A percentile compares a stretch with the other conserved stretches of the same genome.
Conservation (phyloP, 768 basidiomycete species). For the Tephrocybe sp. region DNA sequence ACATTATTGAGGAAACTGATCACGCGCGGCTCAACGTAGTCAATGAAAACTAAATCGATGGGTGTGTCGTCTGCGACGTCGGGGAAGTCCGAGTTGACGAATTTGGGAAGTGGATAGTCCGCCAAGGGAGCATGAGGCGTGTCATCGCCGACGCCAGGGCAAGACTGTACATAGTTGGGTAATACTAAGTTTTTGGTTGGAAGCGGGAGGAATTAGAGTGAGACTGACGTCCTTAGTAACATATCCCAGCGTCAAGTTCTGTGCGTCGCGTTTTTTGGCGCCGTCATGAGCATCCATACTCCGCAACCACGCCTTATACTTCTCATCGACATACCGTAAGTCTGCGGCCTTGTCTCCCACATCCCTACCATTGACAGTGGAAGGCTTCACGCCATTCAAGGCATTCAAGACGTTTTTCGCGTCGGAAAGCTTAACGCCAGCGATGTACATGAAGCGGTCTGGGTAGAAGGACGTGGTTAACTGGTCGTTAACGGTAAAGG, state of each 20-base stretch:
- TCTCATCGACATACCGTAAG: slow-evolving; percentile 7
- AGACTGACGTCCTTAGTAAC: slow-evolving; percentile 44
- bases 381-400: slow-evolving; percentile 38
- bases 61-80: slow-evolving; percentile 42
- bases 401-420: slow-evolving; percentile 52
- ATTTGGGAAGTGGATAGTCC: slow-evolving; percentile 51
- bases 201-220: background rate
- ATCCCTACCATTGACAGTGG: background rate
- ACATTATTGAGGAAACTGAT: slow-evolving; percentile 53
- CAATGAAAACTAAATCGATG: slow-evolving; percentile 75
- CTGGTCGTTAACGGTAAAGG: slow-evolving; percentile 81
- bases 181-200: background rate
- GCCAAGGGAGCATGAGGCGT: slow-evolving; percentile 59
- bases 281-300: slow-evolving; percentile 46
- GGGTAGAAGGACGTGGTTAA: slow-evolving; percentile 71
- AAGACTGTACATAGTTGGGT: slow-evolving; percentile 39
- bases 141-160: slow-evolving; percentile 78
- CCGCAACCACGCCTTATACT: slow-evolving; percentile 46
- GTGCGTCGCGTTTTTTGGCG: slow-evolving; percentile 37
- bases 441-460: slow-evolving; percentile 61
- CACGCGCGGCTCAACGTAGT: slow-evolving; percentile 59
- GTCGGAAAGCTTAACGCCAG: slow-evolving; percentile 45
- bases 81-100: slow-evolving; percentile 55
- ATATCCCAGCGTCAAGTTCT: slow-evolving; percentile 66
- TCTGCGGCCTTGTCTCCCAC: slow-evolving; percentile 32